Conservation (phyloP, 2,329 filamentous ascomycete genomes). For the Cordyceps javanica region DNA sequence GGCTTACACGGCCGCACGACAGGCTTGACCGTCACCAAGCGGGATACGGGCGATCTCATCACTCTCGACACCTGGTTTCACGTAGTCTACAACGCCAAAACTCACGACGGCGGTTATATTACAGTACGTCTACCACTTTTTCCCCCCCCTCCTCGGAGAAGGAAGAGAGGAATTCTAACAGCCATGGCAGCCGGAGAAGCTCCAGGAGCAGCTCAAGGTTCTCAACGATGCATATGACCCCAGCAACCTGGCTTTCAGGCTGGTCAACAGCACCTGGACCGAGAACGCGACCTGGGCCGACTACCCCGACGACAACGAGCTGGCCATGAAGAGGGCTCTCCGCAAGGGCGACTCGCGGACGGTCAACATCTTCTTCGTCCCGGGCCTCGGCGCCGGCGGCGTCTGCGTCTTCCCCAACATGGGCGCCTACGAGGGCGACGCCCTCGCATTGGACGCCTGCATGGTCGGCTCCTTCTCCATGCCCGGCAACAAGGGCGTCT, state of each 20-base stretch:
- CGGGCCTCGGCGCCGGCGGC: constrained; percentile 28
- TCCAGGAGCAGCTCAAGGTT: constrained; percentile 19
- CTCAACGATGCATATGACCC: constrained; percentile 22
- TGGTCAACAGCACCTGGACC: constrained; percentile 23
- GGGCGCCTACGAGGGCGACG: constrained; percentile 1
- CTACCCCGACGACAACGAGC: constrained; percentile 11
- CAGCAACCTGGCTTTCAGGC: constrained; percentile 24
- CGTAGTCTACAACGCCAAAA: constrained; percentile 36
- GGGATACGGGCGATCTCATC: constrained; percentile 15
- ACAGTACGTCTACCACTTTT: constrained; percentile 22
- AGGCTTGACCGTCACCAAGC: not conserved
- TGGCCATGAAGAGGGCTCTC: constrained; percentile 17
- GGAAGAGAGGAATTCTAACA: not conserved
- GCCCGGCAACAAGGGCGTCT: constrained; percentile 13
- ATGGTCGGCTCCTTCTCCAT: constrained; percentile 10
- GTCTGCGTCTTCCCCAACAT: constrained; percentile 35
- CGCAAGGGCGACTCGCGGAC: constrained; percentile 30
- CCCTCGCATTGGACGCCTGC: constrained; percentile 13
- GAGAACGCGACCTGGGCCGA: constrained; percentile 24
- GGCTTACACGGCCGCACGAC: not conserved
- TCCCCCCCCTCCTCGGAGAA: not conserved
- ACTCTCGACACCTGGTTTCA: constrained; percentile 31
- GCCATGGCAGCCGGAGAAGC: constrained; percentile 10
- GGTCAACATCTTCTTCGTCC: constrained; percentile 38
- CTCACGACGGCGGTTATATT: constrained; percentile 27